Evolutionary conservation across 495 filamentous ascomycete genomes (phyloP).

Genomic region (Talaromyces liani): DNA sequence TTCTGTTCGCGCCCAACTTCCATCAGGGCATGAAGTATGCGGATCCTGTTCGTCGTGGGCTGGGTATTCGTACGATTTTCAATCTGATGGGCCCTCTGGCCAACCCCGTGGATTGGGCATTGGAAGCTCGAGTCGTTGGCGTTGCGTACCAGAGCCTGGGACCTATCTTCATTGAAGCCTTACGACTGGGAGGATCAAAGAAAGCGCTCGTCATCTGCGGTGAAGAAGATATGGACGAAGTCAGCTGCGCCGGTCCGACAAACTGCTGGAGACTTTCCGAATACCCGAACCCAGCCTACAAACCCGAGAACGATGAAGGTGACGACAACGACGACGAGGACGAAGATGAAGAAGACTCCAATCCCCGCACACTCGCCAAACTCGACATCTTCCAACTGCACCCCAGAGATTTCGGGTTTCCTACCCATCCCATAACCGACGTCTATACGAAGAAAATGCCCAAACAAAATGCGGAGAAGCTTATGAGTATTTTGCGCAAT

Average conservation of each 20-base stretch:
- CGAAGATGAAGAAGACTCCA: slow-evolving; percentile 31
- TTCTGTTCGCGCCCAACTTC: slow-evolving; percentile 94
- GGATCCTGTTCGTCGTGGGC: slow-evolving; percentile 69
- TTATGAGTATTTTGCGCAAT: slow-evolving; percentile 67
- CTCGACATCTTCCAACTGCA: slow-evolving; percentile 68
- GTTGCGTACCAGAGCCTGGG: slow-evolving; percentile 83
- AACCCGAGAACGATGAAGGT: slow-evolving; percentile 13
- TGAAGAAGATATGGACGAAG: slow-evolving; percentile 89
- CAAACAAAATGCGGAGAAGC: slow-evolving; percentile 74
- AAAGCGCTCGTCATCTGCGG: slow-evolving; percentile 93
- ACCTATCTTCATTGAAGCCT: slow-evolving; percentile 76
- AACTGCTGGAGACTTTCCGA: slow-evolving; percentile 79
- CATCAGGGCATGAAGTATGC: slow-evolving; percentile 89
- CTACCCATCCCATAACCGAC: slow-evolving; percentile 59
- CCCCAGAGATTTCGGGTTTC: slow-evolving; percentile 79
- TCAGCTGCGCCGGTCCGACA: slow-evolving; percentile 78
- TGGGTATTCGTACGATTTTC: slow-evolving; percentile 93
- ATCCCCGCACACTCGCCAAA: slow-evolving; percentile 39
- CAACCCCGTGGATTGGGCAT: slow-evolving; percentile 70
- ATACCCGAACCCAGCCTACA: slow-evolving; percentile 36
- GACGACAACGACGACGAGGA: slow-evolving; percentile 12
- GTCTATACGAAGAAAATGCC: slow-evolving; percentile 83
- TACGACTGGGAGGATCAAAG: slow-evolving; percentile 63
- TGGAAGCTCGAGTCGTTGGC: slow-evolving; percentile 87
- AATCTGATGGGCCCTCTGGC: slow-evolving; percentile 89